A percentile compares a stretch with the other conserved stretches of the same genome.
Conservation (phyloP, 306 rosid genomes). For the Acmispon strigosus region DNA sequence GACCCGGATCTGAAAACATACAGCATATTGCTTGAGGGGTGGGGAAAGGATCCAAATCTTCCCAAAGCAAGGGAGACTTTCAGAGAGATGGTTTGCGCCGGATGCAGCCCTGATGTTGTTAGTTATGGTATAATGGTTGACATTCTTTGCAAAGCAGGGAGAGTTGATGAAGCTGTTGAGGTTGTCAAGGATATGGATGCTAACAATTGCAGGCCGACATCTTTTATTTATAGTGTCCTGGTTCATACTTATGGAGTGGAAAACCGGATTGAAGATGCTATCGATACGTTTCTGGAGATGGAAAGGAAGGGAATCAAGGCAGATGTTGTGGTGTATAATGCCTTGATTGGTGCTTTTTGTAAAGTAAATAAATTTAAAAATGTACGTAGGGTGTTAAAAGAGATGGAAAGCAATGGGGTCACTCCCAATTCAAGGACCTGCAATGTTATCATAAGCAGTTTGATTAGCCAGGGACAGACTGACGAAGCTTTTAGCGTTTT, state of each 20-base stretch:
- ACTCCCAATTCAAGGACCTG: constrained; percentile 65
- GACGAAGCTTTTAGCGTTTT: constrained; percentile 60
- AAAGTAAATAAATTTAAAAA: constrained; percentile 54
- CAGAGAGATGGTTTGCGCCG: constrained; percentile 56
- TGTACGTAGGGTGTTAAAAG: constrained; percentile 55
- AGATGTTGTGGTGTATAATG: constrained; percentile 75
- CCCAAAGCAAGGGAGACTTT: constrained; percentile 73
- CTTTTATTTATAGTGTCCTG: constrained; percentile 68
- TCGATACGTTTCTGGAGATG: constrained; percentile 67
- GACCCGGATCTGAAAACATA: constrained; percentile 63
- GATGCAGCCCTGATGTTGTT: constrained; percentile 73
- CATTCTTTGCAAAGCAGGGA: constrained; percentile 80
- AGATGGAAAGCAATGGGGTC: constrained; percentile 54
- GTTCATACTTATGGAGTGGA: constrained; percentile 79
- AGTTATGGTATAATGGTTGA: constrained; percentile 86
- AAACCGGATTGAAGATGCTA: constrained; percentile 73
- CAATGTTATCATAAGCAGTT: constrained; percentile 56
- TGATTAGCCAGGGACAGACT: constrained; percentile 50
- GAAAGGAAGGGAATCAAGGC: constrained; percentile 54
- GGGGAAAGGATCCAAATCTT: constrained; percentile 85
- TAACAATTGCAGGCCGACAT: constrained; percentile 47
- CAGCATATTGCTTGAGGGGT: constrained; percentile 77
- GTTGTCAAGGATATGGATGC: constrained; percentile 66
- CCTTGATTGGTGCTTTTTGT: constrained; percentile 72
- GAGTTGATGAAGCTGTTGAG: constrained; percentile 76